These are phyloP conservation scores for Polytrichum formosum DNA, from an alignment of 225 moss, liverwort and hornwort genomes.

Conservation along the genomic window DNA sequence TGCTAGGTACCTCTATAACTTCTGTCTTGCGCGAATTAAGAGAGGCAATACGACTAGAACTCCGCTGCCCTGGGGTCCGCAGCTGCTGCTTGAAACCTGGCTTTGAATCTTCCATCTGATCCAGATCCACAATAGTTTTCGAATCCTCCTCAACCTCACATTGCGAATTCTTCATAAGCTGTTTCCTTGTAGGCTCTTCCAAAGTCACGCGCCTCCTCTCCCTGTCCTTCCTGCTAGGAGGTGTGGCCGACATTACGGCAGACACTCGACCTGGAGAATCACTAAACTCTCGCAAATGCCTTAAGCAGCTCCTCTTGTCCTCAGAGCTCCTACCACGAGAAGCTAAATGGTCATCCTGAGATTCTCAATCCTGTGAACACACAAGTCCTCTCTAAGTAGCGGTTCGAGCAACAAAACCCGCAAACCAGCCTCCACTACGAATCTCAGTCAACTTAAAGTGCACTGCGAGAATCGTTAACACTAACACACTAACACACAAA, in stretches of 20 bases:
- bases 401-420: too few relatives aligned
- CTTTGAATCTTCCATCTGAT: constrained; percentile 7
- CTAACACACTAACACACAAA: too few relatives aligned
- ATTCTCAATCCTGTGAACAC: too few relatives aligned
- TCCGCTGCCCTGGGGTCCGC: constrained; percentile 29
- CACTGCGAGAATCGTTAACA: too few relatives aligned
- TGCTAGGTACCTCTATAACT: constrained; percentile 9
- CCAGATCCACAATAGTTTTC: constrained; percentile 21
- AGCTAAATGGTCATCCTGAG: too few relatives aligned
- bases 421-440: too few relatives aligned
- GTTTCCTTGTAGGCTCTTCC: constrained; percentile 5
- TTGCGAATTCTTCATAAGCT: background rate
- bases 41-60: constrained; percentile 41
- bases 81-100: constrained; percentile 7
- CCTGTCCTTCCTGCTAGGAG: constrained; percentile 1
- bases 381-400: too few relatives aligned
- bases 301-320: too few relatives aligned
- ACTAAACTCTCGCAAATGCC: too few relatives aligned
- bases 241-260: constrained; percentile 44
- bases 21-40: constrained; percentile 28
- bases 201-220: constrained; percentile 6
- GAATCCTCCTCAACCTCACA: background rate
- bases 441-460: too few relatives aligned
- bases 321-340: too few relatives aligned
- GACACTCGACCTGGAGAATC: too few relatives aligned